Conservation (phyloP, 306 rosid genomes). For the Quercus cerris region DNA sequence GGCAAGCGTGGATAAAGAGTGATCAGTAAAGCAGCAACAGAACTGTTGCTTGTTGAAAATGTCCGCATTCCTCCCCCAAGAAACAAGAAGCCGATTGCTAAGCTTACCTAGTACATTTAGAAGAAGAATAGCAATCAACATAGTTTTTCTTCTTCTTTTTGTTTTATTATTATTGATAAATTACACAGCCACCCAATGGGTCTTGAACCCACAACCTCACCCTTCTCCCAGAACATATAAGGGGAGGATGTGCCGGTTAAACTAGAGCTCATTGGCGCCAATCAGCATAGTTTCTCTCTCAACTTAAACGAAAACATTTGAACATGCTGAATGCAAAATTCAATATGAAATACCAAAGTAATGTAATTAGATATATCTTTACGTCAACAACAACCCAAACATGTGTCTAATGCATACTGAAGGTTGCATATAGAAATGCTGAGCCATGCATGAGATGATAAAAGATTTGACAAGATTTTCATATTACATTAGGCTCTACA, state of each 20-base stretch:
- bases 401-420: neutral
- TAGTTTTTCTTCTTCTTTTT: neutral
- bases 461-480: neutral
- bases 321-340: neutral
- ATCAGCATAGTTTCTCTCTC: neutral
- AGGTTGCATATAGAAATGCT: neutral
- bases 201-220: no score
- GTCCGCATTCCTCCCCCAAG: conserved; percentile 98
- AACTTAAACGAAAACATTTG: neutral
- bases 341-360: neutral
- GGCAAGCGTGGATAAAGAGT: conserved; percentile 97
- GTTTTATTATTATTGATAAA: no score
- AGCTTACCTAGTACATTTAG: conserved; percentile 65
- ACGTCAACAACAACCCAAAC: neutral
- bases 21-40: conserved; percentile 88
- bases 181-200: no score
- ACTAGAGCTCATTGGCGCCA: neutral
- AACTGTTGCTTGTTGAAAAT: conserved; percentile 81
- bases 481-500: neutral
- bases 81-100: conserved; percentile 91
- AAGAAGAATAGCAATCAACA: conserved; percentile 10
- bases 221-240: no score
- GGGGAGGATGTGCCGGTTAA: no score
- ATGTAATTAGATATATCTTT: neutral
- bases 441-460: neutral